Base-by-base conservation (phyloP, 2,329 filamentous ascomycete species). In the Cladorrhinum sp. region DNA sequence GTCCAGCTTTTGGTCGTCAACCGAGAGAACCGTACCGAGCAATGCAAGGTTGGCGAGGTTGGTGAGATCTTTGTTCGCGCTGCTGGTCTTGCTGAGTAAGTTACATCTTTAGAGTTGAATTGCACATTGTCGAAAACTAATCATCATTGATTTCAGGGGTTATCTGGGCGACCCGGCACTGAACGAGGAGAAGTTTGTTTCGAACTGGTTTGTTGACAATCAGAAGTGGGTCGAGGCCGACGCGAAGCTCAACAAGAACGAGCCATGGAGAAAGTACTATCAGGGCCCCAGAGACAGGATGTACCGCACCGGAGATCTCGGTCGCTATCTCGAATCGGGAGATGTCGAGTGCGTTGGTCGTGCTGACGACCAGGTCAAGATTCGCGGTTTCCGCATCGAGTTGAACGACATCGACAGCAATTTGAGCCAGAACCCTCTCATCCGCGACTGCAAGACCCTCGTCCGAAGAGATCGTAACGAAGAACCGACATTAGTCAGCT, bases 371-470 rank as follows among this genome's bases (percentile, higher is more conserved):
- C 93, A 98, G 72, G 91, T 97, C 78, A 99, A 98, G 80, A 93
- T 98, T 66, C 89, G 95, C 62, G 93, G 93, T 1, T 98, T 97
- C 81, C 84, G 93, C 63, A 96, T 99, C 67, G 95, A 99, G 76
- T 86, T 98, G 50, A 89, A 89, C 64, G 95, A 98, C 67, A 97
- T 98, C 66, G 93, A 98, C 74, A 89, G 82, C 48, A 88, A 96
- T 72, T 78, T 97, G 51, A 89, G 86, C 57, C 83, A 86, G 50
- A 85, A 91, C 75, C 86, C 85, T 0, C 76, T 96, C 23, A 84
- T 98, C 23, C 83, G 91, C 45, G 93, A 98, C 66, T 92, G 90
- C 74, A 87, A 91, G 66, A 98, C 93, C 0, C 78, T 98, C 2
- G 85, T 98, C 3, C 85, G 91, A 73, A 85, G 91, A 75, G 88